phyloP scores from a whole-genome alignment of 2,329 filamentous ascomycete genomes.

The Epichloe coenophiala region DNA sequence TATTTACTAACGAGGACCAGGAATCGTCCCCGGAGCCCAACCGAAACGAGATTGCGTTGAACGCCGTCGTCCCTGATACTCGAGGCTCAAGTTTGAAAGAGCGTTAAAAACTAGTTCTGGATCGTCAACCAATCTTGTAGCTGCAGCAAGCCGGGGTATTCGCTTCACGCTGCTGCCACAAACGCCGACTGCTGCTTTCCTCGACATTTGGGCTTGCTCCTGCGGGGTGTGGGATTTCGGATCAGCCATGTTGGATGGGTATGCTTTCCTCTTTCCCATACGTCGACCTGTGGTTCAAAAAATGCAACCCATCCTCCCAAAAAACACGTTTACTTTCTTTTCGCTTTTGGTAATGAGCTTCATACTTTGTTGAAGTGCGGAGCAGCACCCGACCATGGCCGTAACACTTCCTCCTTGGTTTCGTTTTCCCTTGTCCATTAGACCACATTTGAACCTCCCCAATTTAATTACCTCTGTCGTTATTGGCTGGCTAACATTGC shows the following conservation, averaged over 20 bases:
- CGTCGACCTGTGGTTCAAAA: slow-evolving; percentile 1
- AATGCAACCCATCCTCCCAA: background rate
- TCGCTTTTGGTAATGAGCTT: background rate
- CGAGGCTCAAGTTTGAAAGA: background rate
- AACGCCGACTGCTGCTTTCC: slow-evolving; percentile 6
- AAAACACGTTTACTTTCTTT: background rate
- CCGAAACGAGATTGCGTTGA: slow-evolving; percentile 10
- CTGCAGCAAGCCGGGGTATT: background rate
- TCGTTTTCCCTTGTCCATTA: slow-evolving; percentile 2
- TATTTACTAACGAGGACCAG: slow-evolving; percentile 11
- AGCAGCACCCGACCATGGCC: slow-evolving; percentile 3
- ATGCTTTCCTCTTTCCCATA: slow-evolving; percentile 16
- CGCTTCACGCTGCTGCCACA: background rate
- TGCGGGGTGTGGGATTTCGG: slow-evolving; percentile 7
- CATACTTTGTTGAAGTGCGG: slow-evolving; percentile 3
- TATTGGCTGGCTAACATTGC: slow-evolving; percentile 17
- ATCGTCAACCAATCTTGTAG: background rate
- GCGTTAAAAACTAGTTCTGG: background rate
- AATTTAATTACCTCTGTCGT: slow-evolving; percentile 7
- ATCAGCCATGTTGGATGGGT: slow-evolving; percentile 23
- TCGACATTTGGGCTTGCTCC: slow-evolving; percentile 9
- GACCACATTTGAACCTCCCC: slow-evolving; percentile 6
- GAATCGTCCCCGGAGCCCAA: slow-evolving; percentile 13
- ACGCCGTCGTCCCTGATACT: background rate
- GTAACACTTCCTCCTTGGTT: background rate